phyloP scores from a whole-genome alignment of 768 basidiomycete genomes.

The Punctularia strigosozonata region DNA sequence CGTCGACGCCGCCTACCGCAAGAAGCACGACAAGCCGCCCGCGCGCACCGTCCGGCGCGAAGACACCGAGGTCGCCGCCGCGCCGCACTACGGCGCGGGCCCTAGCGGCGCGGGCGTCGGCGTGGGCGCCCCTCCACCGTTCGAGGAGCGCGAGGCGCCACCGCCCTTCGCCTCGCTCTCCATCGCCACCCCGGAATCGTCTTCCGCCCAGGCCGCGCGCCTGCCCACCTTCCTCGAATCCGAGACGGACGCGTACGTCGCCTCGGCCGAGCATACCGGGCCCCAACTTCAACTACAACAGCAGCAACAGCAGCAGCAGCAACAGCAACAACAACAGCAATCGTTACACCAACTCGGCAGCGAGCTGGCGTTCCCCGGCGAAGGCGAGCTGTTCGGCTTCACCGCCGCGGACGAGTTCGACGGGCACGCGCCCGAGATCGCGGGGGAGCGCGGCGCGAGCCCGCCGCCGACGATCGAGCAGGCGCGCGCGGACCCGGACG shows the following conservation, averaged over 20 bases:
- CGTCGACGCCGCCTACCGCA: slow-evolving; percentile 67
- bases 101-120: slow-evolving; percentile 68
- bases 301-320: no score
- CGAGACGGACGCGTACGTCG: slow-evolving; percentile 65
- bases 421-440: slow-evolving; percentile 59
- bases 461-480: slow-evolving; percentile 73
- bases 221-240: slow-evolving; percentile 52
- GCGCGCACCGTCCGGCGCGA: slow-evolving; percentile 56
- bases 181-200: no score
- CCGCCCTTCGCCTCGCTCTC: slow-evolving; percentile 44
- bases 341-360: no score
- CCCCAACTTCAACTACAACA: no score
- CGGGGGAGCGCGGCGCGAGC: slow-evolving; percentile 36
- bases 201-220: slow-evolving; percentile 7
- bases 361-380: slow-evolving; percentile 39
- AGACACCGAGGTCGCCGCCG: slow-evolving; percentile 45
- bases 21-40: slow-evolving; percentile 82
- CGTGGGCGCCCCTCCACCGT: slow-evolving; percentile 64
- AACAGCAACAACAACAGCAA: no score
- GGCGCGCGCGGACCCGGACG: slow-evolving; percentile 57
- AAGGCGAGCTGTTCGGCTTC: slow-evolving; percentile 75
- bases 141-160: slow-evolving; percentile 74
- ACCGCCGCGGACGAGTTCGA: slow-evolving; percentile 63
- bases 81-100: slow-evolving; percentile 57
- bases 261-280: slow-evolving; percentile 25